phyloP scores from a whole-genome alignment of 2,329 filamentous ascomycete species.

The Blumeria graminis region DNA sequence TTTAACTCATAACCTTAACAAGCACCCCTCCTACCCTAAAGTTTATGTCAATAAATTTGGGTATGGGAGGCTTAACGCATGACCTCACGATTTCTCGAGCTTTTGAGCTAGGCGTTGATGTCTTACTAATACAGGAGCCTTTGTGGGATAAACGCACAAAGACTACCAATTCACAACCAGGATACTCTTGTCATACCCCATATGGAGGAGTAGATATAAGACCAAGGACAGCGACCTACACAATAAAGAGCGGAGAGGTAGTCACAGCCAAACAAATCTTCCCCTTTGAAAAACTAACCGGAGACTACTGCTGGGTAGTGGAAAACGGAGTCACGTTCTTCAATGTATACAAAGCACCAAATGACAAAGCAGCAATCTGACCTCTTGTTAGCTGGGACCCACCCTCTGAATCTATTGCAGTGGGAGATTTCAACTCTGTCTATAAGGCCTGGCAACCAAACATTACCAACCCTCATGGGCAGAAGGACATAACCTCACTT shows the following conservation, averaged over 20 bases:
- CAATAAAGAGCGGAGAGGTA: background rate
- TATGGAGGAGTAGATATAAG: background rate
- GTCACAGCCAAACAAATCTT: background rate
- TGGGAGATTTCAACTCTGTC: background rate
- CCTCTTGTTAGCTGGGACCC: background rate
- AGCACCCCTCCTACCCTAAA: background rate
- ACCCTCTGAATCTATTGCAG: background rate
- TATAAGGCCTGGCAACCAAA: background rate
- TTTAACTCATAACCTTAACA: no score
- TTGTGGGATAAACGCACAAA: background rate
- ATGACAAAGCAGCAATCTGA: background rate
- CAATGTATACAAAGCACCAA: background rate
- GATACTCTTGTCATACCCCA: background rate
- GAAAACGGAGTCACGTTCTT: background rate
- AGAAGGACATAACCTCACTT: background rate
- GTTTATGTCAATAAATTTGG: background rate
- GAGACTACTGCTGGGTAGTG: background rate
- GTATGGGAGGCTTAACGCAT: background rate
- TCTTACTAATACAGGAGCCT: background rate
- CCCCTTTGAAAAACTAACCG: background rate
- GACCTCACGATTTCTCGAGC: background rate
- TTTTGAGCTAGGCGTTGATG: background rate
- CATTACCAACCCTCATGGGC: background rate
- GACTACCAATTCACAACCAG: background rate
- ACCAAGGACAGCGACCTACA: background rate